Evolutionary conservation across 2,329 filamentous ascomycete genomes (phyloP), one percentile per base, ranked within the genome.

Genomic region (Penicillium hesseltinei): DNA sequence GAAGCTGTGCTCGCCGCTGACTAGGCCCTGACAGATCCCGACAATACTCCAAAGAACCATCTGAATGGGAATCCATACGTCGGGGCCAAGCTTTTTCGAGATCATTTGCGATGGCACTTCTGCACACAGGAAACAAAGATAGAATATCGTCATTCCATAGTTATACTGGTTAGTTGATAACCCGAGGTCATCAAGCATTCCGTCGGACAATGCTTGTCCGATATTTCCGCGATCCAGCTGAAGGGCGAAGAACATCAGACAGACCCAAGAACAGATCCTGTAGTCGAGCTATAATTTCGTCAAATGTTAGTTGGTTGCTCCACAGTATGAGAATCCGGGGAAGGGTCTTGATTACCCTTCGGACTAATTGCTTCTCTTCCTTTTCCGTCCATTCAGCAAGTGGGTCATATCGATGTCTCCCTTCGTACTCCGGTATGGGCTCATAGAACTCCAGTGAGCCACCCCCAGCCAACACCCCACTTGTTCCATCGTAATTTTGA

Each of bases 71-170:
- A 84, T 81, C 81, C 81, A 84, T 25, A 77, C 75, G 58, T 84
- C 81, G 4, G 79, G 80, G 0, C 79, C 82, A 51, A 81, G 69
- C 75, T 75, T 83, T 66, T 84, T 82, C 54, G 75, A 76, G 48
- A 85, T 76, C 27, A 86, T 71, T 63, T 86, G 83, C 0, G 81
- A 84, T 0, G 84, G 84, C 0, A 86, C 73, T 62, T 84, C 82
- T 2, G 81, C 78, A 17, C 70, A 64, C 13, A 85, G 66, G 65
- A 84, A 84, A 48, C 70, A 78, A 13, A 84, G 54, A 9, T 83
- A 77, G 63, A 82, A 82, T 36, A 85, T 81, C 0, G 83, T 84
- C 36, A 78, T 81, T 48, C 82, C 82, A 15, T 79, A 69, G 39
- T 72, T 71, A 43, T 66, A 69, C 25, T 70, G 72, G 40, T 78